Conservation (phyloP, 306 rosid genomes). For the Acacia acuminata region DNA sequence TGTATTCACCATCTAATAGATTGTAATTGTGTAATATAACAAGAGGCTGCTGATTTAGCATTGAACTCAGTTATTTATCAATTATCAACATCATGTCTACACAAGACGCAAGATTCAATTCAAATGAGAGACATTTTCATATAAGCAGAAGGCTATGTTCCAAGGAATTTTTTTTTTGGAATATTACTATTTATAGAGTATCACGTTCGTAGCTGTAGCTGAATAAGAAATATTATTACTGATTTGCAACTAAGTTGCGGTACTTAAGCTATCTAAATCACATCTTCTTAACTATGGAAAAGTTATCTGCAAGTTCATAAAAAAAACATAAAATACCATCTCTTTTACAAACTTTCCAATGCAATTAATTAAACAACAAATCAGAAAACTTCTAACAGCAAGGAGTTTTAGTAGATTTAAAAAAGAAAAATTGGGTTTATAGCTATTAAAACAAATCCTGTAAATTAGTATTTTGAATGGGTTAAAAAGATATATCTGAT, state of each 20-base stretch:
- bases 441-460: neutral
- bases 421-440: neutral
- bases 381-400: neutral
- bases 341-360: slow-evolving; percentile 11
- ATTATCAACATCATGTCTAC: slow-evolving; percentile 12
- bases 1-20: slow-evolving; percentile 10
- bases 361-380: neutral
- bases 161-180: no score
- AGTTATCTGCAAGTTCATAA: slow-evolving; percentile 8
- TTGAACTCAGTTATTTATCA: slow-evolving; percentile 27
- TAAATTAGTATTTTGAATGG: neutral
- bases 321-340: neutral
- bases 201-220: slow-evolving; percentile 5
- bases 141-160: neutral
- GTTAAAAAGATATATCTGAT: neutral
- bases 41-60: slow-evolving; percentile 6
- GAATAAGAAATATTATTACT: neutral
- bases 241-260: slow-evolving; percentile 4
- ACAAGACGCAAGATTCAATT: slow-evolving; percentile 1
- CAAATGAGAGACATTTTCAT: slow-evolving; percentile 28
- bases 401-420: neutral
- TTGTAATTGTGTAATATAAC: neutral
- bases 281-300: neutral
- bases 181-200: slow-evolving; percentile 8
- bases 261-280: slow-evolving; percentile 13